Base-by-base conservation (phyloP, 768 basidiomycete species). In the Clitopilus passeckerianus region DNA sequence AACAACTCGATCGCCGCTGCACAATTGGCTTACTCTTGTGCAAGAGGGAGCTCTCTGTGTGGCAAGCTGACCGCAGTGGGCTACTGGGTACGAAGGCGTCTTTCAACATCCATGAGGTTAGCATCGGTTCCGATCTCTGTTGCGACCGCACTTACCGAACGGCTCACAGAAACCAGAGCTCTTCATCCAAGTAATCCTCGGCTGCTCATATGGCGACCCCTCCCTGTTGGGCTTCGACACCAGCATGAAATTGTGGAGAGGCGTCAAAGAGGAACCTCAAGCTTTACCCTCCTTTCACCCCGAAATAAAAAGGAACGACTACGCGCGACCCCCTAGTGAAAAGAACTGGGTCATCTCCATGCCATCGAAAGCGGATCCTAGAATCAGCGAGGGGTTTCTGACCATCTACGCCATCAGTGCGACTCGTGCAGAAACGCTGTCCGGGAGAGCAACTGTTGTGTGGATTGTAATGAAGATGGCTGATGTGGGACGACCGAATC, bases 1-100 rank as follows among this genome's bases (percentile, higher is more conserved):
- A 57, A 43, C 59, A 63, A 37, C 43, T 60, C 9, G 60, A 63
- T 34, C 57, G 62, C 14, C 53, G 53, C n/a, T 60, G 57, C 41
- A 35, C 60, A 14, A 16, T 50, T n/a, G 57, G 62, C 15, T 16
- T 59, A 1, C 37, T 60, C 2, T 27, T 60, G 1, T 56, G 30
- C 24, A 15, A 20, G 4, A 60, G 22, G 1, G 35, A 58, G 15
- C 55, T 59, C 9, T 7, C 35, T 0, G 16, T 53, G 2, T 60
- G 60, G 60, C 6, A 58, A 1, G 57, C n/a, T 9, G 62, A 60
- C 34, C 20, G 59, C n/a, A 55, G 35, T 10, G 54, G 60, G 16
- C 54, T 33, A 9, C 4, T 63, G 1, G 57, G 62, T n/a, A 63
- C 52, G 5, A 22, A 57, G 6, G 53, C 15, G 6, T 37, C 46